Evolutionary conservation across 1,139 yeast genomes (phyloP).

Genomic region (Suhomyces panamericanus): DNA sequence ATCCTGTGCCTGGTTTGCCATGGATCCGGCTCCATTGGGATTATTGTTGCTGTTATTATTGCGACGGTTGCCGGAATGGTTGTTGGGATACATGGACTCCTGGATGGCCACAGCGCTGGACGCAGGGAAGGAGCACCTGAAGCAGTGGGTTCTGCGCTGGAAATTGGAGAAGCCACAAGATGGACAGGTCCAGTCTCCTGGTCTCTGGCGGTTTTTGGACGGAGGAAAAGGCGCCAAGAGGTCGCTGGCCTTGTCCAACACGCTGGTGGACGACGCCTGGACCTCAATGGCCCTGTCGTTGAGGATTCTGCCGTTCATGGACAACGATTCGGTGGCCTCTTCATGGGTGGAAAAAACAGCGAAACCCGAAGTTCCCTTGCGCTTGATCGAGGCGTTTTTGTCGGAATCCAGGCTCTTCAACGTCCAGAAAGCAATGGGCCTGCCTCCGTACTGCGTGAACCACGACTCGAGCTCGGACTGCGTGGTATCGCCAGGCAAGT

Average conservation of each 20-base stretch:
- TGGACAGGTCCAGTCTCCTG: constrained; percentile 98
- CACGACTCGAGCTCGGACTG: constrained; percentile 89
- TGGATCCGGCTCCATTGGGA: not conserved
- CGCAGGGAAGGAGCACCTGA: constrained; percentile 90
- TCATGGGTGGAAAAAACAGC: constrained; percentile 84
- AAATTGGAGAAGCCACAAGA: constrained; percentile 94
- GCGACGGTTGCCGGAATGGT: constrained; percentile 11
- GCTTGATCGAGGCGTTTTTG: constrained; percentile 14
- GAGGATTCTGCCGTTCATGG: constrained; percentile 76
- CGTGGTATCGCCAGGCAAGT: constrained; percentile 81
- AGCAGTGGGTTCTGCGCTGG: constrained; percentile 92
- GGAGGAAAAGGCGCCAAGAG: constrained; percentile 83
- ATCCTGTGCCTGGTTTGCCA: constrained; percentile 8
- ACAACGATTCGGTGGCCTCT: constrained; percentile 75
- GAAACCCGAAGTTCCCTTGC: constrained; percentile 62
- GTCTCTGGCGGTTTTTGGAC: constrained; percentile 87
- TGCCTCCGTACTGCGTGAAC: constrained; percentile 84
- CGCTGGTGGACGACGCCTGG: constrained; percentile 78
- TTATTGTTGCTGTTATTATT: constrained; percentile 7
- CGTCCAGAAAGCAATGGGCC: constrained; percentile 91
- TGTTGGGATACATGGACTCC: constrained; percentile 44
- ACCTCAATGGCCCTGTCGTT: constrained; percentile 79
- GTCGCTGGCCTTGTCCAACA: constrained; percentile 79
- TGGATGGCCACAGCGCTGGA: constrained; percentile 66
- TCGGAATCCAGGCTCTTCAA: constrained; percentile 56